Evolutionary conservation across 2,329 filamentous ascomycete species (phyloP), one percentile per base, ranked within the genome.

Genomic region (Xylariaceae sp.): DNA sequence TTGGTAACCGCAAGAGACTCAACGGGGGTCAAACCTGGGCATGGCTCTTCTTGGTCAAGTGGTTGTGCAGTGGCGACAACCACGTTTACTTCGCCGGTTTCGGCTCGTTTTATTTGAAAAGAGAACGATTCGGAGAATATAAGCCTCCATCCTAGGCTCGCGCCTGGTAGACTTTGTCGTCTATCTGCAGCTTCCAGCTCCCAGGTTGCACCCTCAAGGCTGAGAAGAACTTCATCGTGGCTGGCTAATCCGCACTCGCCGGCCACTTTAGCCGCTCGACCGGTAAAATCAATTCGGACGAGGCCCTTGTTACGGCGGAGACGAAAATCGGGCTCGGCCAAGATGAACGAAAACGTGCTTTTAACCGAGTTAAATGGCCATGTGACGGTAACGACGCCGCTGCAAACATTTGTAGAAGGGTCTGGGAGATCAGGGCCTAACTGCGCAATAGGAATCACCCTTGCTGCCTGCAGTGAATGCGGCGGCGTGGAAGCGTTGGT

Each of bases 291-390:
- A 53, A 92, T 83, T 58, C 92, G 87, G 18, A 96, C 85, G 74
- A 96, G 91, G 10, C 93, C 93, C 65, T 84, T 88, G 47, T 82
- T 80, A 63, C 85, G 84, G 58, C 93, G 89, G 54, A 93, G 80
- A 52, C 90, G 88, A 69, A 92, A 89, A 72, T 97, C 91, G 51
- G 87, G 86, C 68, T 97, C 92, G 51, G 89, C 89, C 39, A 97
- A 82, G 17, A 95, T 82, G 54, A 97, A 86, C 30, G 90, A 88
- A 66, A 92, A 82, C 45, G 86, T 86, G 56, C 82, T 83, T 35
- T 83, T 88, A 30, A 90, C 85, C 18, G 88, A 88, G 64, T 89
- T 96, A 74, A 90, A 97, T 0, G 93, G 93, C 92, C 93, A 97
- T 59, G 90, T 86, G 42, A 97, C 84, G 7, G 91, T 93, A 18